These are phyloP conservation scores for Corymbia citriodora DNA, from an alignment of 441 rosid genomes.

Conservation along the genomic window DNA sequence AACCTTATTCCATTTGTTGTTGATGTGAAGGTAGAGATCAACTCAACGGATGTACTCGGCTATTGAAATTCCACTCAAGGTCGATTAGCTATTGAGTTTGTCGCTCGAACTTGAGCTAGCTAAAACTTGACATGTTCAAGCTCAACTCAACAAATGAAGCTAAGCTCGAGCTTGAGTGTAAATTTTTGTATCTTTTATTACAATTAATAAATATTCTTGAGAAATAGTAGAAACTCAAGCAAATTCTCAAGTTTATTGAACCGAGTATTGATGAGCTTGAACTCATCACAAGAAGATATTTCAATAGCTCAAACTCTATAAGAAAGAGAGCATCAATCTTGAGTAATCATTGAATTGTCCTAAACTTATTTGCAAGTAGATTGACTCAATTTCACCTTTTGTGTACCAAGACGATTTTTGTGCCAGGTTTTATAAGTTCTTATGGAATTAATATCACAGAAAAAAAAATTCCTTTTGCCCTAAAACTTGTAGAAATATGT, in stretches of 20 bases:
- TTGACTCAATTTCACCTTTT: accelerated
- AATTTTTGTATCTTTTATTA: not conserved
- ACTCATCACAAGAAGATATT: not conserved
- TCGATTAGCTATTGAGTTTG: not conserved
- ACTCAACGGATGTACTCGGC: accelerated
- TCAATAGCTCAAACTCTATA: not conserved
- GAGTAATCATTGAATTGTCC: not conserved
- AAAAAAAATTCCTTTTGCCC: not conserved
- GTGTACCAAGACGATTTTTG: not conserved
- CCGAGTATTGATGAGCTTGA: accelerated
- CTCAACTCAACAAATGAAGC: not conserved
- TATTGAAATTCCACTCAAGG: not conserved
- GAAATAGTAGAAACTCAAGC: not conserved
- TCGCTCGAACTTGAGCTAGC: accelerated
- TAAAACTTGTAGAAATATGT: not conserved
- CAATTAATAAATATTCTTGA: not conserved
- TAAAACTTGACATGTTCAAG: not conserved
- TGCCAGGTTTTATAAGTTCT: not conserved
- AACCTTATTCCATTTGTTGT: accelerated
- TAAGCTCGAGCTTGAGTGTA: not conserved
- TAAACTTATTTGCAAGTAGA: not conserved
- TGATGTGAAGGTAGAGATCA: accelerated
- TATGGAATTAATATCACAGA: not conserved
- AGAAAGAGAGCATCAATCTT: accelerated
- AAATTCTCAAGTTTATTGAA: not conserved